Evolutionary conservation across 2,329 filamentous ascomycete species (phyloP), one percentile per base, ranked within the genome.

Genomic region (Pezicula rhizophila): DNA sequence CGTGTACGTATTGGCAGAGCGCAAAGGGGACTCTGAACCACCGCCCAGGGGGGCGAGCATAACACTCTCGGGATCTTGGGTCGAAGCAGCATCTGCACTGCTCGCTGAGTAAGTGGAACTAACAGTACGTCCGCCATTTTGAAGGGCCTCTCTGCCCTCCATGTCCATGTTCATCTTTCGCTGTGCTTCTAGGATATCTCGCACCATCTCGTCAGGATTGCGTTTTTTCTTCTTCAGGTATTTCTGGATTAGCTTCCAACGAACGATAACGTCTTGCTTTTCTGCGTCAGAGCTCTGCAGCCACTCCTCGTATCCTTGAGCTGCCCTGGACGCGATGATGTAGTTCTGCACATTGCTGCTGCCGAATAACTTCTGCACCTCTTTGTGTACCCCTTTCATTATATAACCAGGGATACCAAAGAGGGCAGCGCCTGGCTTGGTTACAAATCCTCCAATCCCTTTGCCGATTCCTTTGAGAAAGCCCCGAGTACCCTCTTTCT

Each of bases 401-500:
- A 85, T 78, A 61, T 92, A 92, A 6, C 84, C 89, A 0, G 87
- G 86, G 1, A 92, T 66, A 1, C 79, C 78, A 77, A 79, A 86
- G 15, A 85, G 63, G 3, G 75, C 80, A 49, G 86, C 87, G 47
- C 82, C 77, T 15, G 88, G 86, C 63, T 95, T 95, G 20, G 90
- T 68, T 1, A 91, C 73, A 3, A 92, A 64, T 1, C 90, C 89
- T 4, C 87, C 87, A 23, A 95, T 76, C 0, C 89, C 89, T 62
- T 87, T 91, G 1, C 85, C 89, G 34, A 95, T 71, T 0, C 87
- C 87, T 64, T 89, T 90, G n/a, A 89, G 61, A n/a, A 90, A 73
- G 0, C 90, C 89, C 4, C 70, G 70, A 1, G 69, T 64, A 3
- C 82, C 82, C 51, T 80, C 77, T 55, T 85, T 79, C 60, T 77